Conservation (phyloP, 768 basidiomycete genomes). For the Infundibulicybe gibba region DNA sequence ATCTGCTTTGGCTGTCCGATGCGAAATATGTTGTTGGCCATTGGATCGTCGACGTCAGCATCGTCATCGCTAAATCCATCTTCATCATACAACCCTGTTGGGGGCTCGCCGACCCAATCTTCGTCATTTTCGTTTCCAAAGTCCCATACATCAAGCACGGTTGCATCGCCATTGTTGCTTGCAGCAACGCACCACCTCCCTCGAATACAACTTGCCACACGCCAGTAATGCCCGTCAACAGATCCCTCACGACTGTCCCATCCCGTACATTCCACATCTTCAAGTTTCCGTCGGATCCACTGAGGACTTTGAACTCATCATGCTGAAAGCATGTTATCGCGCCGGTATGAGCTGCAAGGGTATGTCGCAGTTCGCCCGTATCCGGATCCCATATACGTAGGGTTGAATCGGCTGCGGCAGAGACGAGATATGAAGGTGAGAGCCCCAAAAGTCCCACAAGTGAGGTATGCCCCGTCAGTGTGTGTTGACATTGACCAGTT, state of each 20-base stretch:
- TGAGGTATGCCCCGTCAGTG: constrained; percentile 88
- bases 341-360: constrained; percentile 87
- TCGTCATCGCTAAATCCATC: constrained; percentile 55
- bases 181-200: constrained; percentile 92
- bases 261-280: constrained; percentile 98
- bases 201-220: constrained; percentile 99
- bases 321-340: constrained; percentile 99
- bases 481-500: constrained; percentile 76
- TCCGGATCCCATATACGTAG: constrained; percentile 93
- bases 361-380: constrained; percentile 73
- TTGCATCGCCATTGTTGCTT: constrained; percentile 73
- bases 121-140: constrained; percentile 74
- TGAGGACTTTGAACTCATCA: constrained; percentile 95
- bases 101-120: constrained; percentile 81
- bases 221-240: constrained; percentile 87
- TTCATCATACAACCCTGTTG: constrained; percentile 72
- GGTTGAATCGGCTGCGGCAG: constrained; percentile 95
- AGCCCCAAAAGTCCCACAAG: constrained; percentile 91
- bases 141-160: constrained; percentile 88
- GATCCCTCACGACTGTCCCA: constrained; percentile 81
- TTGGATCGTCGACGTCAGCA: constrained; percentile 37
- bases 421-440: constrained; percentile 87
- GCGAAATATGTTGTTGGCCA: too few species aligned
- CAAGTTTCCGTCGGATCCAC: constrained; percentile 91
- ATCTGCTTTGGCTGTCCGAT: too few species aligned